These are phyloP conservation scores for Raffaelea albimanens DNA, from an alignment of 2,329 filamentous ascomycete genomes.

Conservation along the genomic window DNA sequence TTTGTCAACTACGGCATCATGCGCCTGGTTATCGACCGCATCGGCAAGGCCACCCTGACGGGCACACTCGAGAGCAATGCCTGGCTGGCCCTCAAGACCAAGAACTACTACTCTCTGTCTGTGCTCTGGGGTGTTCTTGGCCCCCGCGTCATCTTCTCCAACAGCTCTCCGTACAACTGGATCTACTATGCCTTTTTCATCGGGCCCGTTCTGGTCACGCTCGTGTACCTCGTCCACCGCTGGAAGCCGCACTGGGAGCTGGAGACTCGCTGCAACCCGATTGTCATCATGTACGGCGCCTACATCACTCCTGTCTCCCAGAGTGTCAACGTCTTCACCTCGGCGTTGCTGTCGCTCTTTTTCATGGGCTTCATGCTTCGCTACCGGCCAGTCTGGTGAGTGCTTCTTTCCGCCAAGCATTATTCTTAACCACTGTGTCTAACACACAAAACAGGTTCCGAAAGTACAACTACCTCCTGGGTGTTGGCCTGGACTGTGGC, in stretches of 20 bases:
- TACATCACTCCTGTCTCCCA: slow-evolving; percentile 18
- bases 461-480: slow-evolving; percentile 33
- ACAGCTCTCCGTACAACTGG: slow-evolving; percentile 17
- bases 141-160: slow-evolving; percentile 19
- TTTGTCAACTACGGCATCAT: slow-evolving; percentile 23
- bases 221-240: slow-evolving; percentile 17
- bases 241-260: slow-evolving; percentile 19
- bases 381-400: slow-evolving; percentile 21
- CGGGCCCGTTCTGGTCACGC: slow-evolving; percentile 17
- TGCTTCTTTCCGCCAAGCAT: too few species aligned
- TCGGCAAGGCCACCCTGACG: slow-evolving; percentile 15
- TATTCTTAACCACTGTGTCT: too few species aligned
- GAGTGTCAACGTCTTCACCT: slow-evolving; percentile 19
- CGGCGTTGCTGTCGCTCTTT: slow-evolving; percentile 15
- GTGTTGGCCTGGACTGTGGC: slow-evolving; percentile 27
- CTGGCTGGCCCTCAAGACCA: slow-evolving; percentile 21
- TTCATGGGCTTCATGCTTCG: slow-evolving; percentile 22
- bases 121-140: slow-evolving; percentile 27
- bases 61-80: slow-evolving; percentile 14
- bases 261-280: slow-evolving; percentile 18
- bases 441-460: slow-evolving; percentile 19
- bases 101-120: slow-evolving; percentile 20
- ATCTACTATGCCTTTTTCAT: slow-evolving; percentile 21
- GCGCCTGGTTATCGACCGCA: slow-evolving; percentile 18
- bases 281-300: slow-evolving; percentile 19